Conservation (phyloP, 345 rosid species). For the Moricandia arvensis region DNA sequence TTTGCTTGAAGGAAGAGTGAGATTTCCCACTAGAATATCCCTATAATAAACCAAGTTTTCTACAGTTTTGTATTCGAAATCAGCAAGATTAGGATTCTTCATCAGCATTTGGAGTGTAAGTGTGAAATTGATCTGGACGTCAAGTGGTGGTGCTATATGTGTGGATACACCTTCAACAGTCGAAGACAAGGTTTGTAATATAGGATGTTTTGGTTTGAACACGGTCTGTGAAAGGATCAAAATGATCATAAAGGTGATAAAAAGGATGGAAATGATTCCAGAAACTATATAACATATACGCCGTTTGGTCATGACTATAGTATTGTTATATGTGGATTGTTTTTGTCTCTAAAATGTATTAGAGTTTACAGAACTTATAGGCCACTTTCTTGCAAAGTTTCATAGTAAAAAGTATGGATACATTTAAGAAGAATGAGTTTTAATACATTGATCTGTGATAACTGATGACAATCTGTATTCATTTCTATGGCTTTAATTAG, state of each 20-base stretch:
- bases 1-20: slow-evolving; percentile 41
- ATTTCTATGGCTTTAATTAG: slow-evolving; percentile 8
- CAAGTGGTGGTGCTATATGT: slow-evolving; percentile 34
- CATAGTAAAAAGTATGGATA: background rate
- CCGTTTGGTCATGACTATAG: slow-evolving; percentile 3
- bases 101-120: slow-evolving; percentile 43
- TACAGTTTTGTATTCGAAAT: slow-evolving; percentile 49
- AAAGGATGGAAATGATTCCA: slow-evolving; percentile 29
- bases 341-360: slow-evolving; percentile 7
- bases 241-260: background rate
- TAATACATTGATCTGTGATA: background rate
- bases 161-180: slow-evolving; percentile 51
- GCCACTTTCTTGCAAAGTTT: background rate
- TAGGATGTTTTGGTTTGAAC: slow-evolving; percentile 51
- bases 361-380: background rate
- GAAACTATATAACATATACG: slow-evolving; percentile 29
- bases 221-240: slow-evolving; percentile 51
- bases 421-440: background rate
- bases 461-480: slow-evolving; percentile 13
- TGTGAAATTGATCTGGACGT: slow-evolving; percentile 46
- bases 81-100: slow-evolving; percentile 48
- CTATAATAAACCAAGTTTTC: slow-evolving; percentile 39
- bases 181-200: slow-evolving; percentile 38
- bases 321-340: background rate
- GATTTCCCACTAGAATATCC: slow-evolving; percentile 42